Conservation (phyloP, 805 yeast species). For the Candida glaebosa region DNA sequence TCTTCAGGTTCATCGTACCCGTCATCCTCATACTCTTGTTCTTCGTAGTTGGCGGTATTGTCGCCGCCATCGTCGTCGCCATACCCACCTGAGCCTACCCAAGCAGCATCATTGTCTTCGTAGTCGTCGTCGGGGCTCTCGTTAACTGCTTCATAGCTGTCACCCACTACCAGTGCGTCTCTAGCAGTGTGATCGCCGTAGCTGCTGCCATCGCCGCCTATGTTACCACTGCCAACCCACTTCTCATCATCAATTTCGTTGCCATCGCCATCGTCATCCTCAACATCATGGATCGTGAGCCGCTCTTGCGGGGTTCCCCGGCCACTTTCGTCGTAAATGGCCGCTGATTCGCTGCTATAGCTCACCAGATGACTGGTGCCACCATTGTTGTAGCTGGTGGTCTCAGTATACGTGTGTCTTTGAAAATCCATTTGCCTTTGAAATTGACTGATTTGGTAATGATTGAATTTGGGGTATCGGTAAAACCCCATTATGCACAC, state of each 20-base stretch:
- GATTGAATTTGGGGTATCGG: too few species aligned
- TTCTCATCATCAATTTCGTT: slow-evolving; percentile 1
- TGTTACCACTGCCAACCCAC: slow-evolving; percentile 1
- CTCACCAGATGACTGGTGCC: too few species aligned
- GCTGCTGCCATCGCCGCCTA: not conserved
- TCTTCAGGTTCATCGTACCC: slow-evolving; percentile 3
- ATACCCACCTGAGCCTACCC: not conserved
- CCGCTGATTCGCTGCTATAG: too few species aligned
- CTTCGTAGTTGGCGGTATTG: not conserved
- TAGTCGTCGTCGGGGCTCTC: not conserved
- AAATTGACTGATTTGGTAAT: too few species aligned
- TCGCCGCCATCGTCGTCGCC: not conserved
- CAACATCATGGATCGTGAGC: not conserved
- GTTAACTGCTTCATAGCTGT: not conserved
- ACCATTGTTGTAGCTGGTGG: too few species aligned
- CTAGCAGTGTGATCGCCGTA: not conserved
- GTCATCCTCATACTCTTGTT: slow-evolving; percentile 4
- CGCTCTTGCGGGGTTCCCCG: not conserved
- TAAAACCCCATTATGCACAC: too few species aligned
- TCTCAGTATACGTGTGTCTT: too few species aligned
- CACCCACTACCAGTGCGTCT: not conserved
- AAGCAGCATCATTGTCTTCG: not conserved
- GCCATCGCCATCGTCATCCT: slow-evolving; percentile 4
- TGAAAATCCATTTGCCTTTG: too few species aligned
- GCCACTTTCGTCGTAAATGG: slow-evolving; percentile 3